Base-by-base conservation (phyloP, 139 green algal species). In the Chlamydomonas sp. region DNA sequence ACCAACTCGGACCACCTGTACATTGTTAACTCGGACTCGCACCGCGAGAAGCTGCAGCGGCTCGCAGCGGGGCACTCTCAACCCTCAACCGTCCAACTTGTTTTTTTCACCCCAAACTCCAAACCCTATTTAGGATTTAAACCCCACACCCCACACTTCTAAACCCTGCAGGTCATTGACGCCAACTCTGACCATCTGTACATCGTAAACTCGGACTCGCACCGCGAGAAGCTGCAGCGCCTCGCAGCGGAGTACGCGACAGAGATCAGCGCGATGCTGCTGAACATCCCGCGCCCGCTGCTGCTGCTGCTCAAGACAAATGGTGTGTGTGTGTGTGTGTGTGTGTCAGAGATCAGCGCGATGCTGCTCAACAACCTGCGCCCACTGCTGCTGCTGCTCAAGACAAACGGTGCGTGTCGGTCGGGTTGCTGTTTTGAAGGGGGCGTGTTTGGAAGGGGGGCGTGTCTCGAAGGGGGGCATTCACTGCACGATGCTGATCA, bases 231-330 rank as follows among this genome's bases (percentile, higher is more conserved):
- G 61, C 68, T 87, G 39, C 76, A 86, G 72, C 60, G 64, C 29
- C 92, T 90, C 63, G 90, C 86, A 5, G 29, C 74, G 0, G 48
- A 87, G 28, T 92, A 96, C 67, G 81, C 79, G 0, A 43, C 48
- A 1, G 79, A 96, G 67, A 96, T 97, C 58, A 77, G 50, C 2
- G 64, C 71, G 5, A 84, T 97, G 79, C 87, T 97, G 65, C 31
- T 73, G n/a, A 74, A 73, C 38, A 82, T 97, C 58, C 92, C 92
- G 1, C 83, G 86, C 3, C 80, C 74, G 33, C 72, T 97, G 75
- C 86, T 97, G 74, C 89, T 97, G 65, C 82, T 97, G 43, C 85
- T 97, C 34, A 97, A 97, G 75, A 97, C 92, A 29, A 96, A 96
- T 61, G 70, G 54, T 64, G 54, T 10, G 54, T 64, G n/a, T n/a